Evolutionary conservation across 306 rosid species (phyloP).

Genomic region (Quercus ilex): DNA sequence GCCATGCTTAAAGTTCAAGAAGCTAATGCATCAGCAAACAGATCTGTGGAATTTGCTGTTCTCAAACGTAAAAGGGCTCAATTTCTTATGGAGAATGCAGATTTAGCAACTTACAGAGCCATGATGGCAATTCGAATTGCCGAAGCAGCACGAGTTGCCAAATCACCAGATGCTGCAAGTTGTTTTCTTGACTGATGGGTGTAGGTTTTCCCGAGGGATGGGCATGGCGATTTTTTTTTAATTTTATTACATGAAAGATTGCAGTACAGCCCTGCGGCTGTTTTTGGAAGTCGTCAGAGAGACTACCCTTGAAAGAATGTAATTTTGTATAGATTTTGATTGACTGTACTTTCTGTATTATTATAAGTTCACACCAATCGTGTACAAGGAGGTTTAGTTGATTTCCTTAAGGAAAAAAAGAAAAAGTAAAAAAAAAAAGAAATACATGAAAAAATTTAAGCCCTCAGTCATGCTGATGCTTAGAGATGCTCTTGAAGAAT

Average conservation of each 20-base stretch:
- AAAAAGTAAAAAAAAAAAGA: background rate
- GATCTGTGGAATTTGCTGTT: slow-evolving; percentile 45
- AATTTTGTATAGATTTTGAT: slow-evolving; percentile 66
- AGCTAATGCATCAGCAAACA: slow-evolving; percentile 48
- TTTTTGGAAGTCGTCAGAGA: slow-evolving; percentile 23
- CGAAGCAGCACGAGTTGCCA: slow-evolving; percentile 49
- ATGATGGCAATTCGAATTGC: slow-evolving; percentile 49
- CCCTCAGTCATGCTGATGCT: background rate
- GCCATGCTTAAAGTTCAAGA: slow-evolving; percentile 39
- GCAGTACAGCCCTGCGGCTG: slow-evolving; percentile 28
- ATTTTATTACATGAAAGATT: slow-evolving; percentile 6
- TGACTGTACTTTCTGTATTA: slow-evolving; percentile 60
- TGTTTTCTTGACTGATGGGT: slow-evolving; percentile 54
- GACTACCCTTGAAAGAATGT: slow-evolving; percentile 25
- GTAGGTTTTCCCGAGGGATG: background rate
- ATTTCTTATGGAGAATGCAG: slow-evolving; percentile 60
- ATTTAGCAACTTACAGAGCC: slow-evolving; percentile 64
- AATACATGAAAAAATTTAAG: slow-evolving; percentile 18
- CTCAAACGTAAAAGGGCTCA: slow-evolving; percentile 62
- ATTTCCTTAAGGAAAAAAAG: slow-evolving; percentile 21
- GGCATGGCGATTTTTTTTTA: background rate
- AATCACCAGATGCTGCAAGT: slow-evolving; percentile 29
- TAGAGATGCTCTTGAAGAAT: background rate
- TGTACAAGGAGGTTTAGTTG: slow-evolving; percentile 37
- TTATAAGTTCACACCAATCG: slow-evolving; percentile 45